Percentiles rank a stretch among this genome's conserved stretches.
Evolutionary conservation across 495 filamentous ascomycete species (phyloP).

Genomic region (Penicillium subrubescens): DNA sequence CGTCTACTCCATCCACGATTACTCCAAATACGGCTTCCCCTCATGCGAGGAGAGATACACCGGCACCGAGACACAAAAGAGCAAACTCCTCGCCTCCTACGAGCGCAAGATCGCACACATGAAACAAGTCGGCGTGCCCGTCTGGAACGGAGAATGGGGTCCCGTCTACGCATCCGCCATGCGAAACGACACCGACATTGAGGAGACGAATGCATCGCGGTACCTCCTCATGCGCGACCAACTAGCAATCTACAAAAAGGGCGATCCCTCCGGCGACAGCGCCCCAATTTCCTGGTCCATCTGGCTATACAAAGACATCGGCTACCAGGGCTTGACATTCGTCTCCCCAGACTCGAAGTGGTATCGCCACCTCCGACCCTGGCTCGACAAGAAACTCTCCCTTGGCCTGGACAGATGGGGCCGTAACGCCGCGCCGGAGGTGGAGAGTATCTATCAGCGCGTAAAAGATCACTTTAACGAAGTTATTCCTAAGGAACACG

Average conservation of each 20-base stretch:
- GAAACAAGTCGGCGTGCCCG: background rate
- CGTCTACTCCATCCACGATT: background rate
- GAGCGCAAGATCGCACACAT: background rate
- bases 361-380: background rate
- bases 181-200: background rate
- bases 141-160: conserved; percentile 1
- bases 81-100: background rate
- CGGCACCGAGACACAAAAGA: background rate
- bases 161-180: background rate
- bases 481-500: background rate
- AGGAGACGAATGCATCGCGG: background rate
- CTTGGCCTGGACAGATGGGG: background rate
- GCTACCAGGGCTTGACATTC: background rate
- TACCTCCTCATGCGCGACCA: conserved; percentile 1
- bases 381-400: background rate
- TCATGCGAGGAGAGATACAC: background rate
- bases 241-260: background rate
- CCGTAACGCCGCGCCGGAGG: background rate
- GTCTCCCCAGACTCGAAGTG: background rate
- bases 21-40: background rate
- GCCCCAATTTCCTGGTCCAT: background rate
- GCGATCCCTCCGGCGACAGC: background rate
- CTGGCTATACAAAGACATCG: background rate
- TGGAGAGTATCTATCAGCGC: background rate
- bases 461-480: background rate